Base-by-base conservation (phyloP, 495 filamentous ascomycete genomes). In the Monascus purpureus region DNA sequence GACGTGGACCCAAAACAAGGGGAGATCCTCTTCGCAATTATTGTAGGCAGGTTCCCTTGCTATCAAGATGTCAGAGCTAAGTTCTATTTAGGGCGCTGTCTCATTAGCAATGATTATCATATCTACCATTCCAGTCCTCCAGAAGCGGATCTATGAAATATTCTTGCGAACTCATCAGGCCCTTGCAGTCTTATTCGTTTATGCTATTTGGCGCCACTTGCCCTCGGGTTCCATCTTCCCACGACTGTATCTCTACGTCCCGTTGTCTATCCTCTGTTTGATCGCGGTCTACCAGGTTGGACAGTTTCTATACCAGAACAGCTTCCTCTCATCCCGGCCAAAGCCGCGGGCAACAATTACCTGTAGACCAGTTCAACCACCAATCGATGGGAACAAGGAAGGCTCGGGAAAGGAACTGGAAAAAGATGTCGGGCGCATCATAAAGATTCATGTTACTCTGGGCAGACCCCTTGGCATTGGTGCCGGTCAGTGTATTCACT, bases 151-250 rank as follows among this genome's bases (percentile, higher is more conserved):
- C 14, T 47, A 47, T 17, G 26, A 47, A 31, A 16, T 37, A 17
- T 44, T 47, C 28, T 18, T 47, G 22, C 37, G 43, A 25, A 30
- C 20, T 9, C 26, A 47, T 35, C 37, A 47, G 30, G 37, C 26
- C 33, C 36, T 47, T 15, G 41, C 28, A 31, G 33, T 38, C 14
- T 18, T 44, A 14, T 25, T 24, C 36, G 24, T 32, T 24, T 41
- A 37, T 35, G 20, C 33, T 6, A 43, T 41, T 38, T 47, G 33
- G 41, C 29, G 33, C 25, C 42, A 47, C 35, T 29, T 47, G 15
- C 25, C 29, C 9, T 45, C 14, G 11, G 9, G 31, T 25, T 14
- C 30, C 13, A n/a, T 37, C 17, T 32, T 41, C 41, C 41, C 32
- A 11, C 20, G 20, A 22, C 4, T 22, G 5, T 22, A 22, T 22